Conservation (phyloP, 1,284 basidiomycete species). For the Ustilago cynodontis region DNA sequence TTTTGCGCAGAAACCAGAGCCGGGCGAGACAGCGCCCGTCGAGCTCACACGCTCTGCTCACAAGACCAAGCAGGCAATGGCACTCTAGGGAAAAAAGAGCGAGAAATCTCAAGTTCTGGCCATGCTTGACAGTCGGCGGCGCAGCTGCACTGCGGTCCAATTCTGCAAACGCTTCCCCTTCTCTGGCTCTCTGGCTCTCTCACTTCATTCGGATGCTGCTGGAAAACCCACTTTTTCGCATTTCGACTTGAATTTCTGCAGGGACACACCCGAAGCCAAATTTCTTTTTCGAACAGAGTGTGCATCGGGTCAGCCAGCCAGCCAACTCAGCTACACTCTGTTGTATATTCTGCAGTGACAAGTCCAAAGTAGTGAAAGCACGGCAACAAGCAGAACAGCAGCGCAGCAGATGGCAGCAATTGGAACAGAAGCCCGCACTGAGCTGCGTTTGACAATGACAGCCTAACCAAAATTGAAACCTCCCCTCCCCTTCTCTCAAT, state of each 20-base stretch:
- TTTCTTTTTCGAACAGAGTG: not conserved
- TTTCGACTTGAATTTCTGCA: not conserved
- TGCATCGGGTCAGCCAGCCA: slow-evolving; percentile 2
- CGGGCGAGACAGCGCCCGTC: slow-evolving; percentile 9
- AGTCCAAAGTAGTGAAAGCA: not conserved
- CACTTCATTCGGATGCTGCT: slow-evolving; percentile 4
- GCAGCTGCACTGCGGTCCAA: slow-evolving; percentile 13
- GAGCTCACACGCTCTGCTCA: not conserved
- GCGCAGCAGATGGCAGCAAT: not conserved
- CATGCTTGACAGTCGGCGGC: slow-evolving; percentile 16
- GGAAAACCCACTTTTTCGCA: slow-evolving; percentile 10
- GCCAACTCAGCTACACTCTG: not conserved
- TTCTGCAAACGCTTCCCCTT: slow-evolving; percentile 1
- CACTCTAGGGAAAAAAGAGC: not conserved
- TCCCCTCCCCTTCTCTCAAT: not conserved
- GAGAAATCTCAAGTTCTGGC: slow-evolving; percentile 14
- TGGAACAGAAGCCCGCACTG: not conserved
- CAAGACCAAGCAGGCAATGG: too few relatives aligned
- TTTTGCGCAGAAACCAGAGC: slow-evolving; percentile 3
- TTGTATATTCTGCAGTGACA: not conserved
- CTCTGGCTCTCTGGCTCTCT: not conserved
- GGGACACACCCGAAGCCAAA: slow-evolving; percentile 3
- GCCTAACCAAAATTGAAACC: slow-evolving; percentile 1
- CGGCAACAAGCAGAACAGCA: too few relatives aligned
- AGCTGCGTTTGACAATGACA: slow-evolving; percentile 5